Conservation (phyloP, 169 alveolate species). For the Plasmodium ovale region DNA sequence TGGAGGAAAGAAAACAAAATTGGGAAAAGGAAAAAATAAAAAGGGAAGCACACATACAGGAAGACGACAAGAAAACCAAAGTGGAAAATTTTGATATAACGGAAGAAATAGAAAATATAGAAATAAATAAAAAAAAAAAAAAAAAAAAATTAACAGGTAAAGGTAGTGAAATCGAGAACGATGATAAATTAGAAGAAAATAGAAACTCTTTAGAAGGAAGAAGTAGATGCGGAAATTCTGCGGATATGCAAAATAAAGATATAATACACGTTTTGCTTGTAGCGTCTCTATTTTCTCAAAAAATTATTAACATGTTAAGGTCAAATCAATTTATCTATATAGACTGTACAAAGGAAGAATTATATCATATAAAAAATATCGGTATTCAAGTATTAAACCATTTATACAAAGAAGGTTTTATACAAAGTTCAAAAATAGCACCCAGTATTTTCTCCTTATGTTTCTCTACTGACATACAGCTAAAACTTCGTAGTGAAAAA, state of each 20-base stretch:
- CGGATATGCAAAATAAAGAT: conserved; percentile 36
- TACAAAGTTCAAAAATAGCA: conserved; percentile 32
- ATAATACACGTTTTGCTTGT: conserved; percentile 43
- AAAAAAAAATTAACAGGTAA: too few species aligned
- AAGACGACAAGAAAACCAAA: too few species aligned
- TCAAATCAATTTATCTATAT: conserved; percentile 33
- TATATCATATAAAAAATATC: conserved; percentile 40
- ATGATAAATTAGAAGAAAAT: too few species aligned
- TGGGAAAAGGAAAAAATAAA: too few species aligned
- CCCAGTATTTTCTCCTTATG: conserved; percentile 60
- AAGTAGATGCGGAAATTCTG: not conserved
- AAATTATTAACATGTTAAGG: conserved; percentile 28
- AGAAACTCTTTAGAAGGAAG: too few species aligned
- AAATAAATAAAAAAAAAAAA: too few species aligned
- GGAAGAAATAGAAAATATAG: too few species aligned
- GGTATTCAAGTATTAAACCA: conserved; percentile 47
- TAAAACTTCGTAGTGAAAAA: conserved; percentile 63
- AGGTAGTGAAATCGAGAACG: too few species aligned
- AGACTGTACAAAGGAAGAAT: conserved; percentile 65
- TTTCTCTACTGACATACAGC: conserved; percentile 30
- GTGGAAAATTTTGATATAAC: too few species aligned
- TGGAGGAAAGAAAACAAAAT: too few species aligned
- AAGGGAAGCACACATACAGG: too few species aligned
- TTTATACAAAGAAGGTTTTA: conserved; percentile 71
- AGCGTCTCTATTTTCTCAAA: conserved; percentile 47